Evolutionary conservation across 768 basidiomycete species (phyloP).

Genomic region (Psilocybe cubensis): DNA sequence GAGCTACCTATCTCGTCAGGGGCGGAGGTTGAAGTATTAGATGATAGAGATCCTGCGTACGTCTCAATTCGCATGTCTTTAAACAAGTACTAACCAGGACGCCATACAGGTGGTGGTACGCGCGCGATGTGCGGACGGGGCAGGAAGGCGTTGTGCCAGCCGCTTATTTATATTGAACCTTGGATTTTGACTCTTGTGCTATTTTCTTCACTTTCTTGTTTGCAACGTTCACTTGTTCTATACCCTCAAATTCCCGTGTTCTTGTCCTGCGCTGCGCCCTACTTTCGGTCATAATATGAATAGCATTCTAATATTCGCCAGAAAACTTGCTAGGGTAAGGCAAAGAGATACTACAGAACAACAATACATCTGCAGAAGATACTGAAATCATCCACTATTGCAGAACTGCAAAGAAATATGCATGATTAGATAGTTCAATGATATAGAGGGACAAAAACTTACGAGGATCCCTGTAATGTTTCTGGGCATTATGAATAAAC

Average conservation of each 20-base stretch:
- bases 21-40: slow-evolving; percentile 73
- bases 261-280: slow-evolving; percentile 15
- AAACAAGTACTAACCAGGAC: slow-evolving; percentile 16
- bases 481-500: slow-evolving; percentile 83
- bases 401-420: slow-evolving; percentile 4
- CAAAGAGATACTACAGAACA: not conserved
- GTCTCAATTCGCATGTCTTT: slow-evolving; percentile 31
- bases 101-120: slow-evolving; percentile 87
- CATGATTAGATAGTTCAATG: not conserved
- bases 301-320: slow-evolving; percentile 11
- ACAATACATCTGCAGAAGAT: not conserved
- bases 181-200: slow-evolving; percentile 31
- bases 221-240: slow-evolving; percentile 28
- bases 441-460: slow-evolving; percentile 2
- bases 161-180: slow-evolving; percentile 80
- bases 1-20: slow-evolving; percentile 74
- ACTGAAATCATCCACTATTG: not conserved
- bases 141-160: slow-evolving; percentile 91
- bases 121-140: slow-evolving; percentile 77
- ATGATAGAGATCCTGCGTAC: slow-evolving; percentile 81
- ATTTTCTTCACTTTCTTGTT: slow-evolving; percentile 39
- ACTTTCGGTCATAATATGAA: slow-evolving; percentile 15
- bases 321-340: not conserved
- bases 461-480: slow-evolving; percentile 80
- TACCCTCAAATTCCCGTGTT: slow-evolving; percentile 21